Evolutionary conservation across 176 grass and related monocot species (phyloP), one percentile per base, ranked within the genome.

Genomic region (Lolium perenne): DNA sequence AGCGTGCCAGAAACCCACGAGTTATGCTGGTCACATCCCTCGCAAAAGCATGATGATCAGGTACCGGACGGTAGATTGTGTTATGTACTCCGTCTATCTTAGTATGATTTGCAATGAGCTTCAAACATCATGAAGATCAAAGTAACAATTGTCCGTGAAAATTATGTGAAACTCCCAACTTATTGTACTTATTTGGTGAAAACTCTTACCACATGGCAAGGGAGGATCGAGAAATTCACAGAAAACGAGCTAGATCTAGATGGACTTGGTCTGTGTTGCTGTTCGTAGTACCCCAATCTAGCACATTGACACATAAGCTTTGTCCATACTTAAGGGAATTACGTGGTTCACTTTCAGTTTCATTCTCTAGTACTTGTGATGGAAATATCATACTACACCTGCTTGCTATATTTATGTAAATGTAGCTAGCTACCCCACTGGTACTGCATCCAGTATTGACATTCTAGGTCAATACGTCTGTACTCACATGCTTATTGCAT

Each of bases 401-500:
- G 47, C 45, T 49, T 80, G 18, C 11, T 43, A 18, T 61, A 20
- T 64, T 65, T 32, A 6, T 65, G 11, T 65, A 15, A 32, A 29
- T 65, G 10, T 65, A 65, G 62, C 12, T 29, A 32, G 62, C 23
- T 6, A 63, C 62, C 6, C 20, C 20, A 26, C 10, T 16, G 12
- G 60, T 74, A 85, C n/a, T 46, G 2, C 26, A 35, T 63, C 56
- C 8, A 38, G 3, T 38, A 7, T 48, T 67, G 38, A 57, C 16
- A 67, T 22, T 84, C 23, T 59, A 58, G 38, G 32, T 16, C 11
- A 79, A 56, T 89, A 71, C 50, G 12, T 51, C 11, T 60, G 32
- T 78, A 5, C 61, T 84, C 1, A 63, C 45, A n/a, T 79, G n/a
- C 13, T 14, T 13, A 4, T 5, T 78, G 41, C 41, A 47, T 68